Conservation (phyloP, 73 alveolate genomes). For the Paraurostyla sp. region DNA sequence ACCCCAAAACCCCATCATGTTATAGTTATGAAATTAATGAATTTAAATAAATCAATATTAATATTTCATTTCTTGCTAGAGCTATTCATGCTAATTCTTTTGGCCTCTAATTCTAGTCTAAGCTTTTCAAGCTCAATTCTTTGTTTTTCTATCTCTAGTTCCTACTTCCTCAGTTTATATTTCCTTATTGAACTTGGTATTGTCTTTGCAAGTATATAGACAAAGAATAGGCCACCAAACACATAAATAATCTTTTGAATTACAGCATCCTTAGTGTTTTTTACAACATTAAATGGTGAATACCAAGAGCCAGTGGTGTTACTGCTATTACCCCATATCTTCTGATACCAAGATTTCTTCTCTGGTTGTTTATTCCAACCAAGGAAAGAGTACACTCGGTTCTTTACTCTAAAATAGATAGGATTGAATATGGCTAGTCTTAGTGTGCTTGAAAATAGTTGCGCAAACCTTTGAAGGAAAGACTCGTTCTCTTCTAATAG, state of each 20-base stretch:
- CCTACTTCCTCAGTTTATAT: conserved; percentile 44
- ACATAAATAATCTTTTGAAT: background rate
- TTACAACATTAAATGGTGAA: background rate
- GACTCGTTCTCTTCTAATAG: conserved; percentile 6
- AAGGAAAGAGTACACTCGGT: background rate
- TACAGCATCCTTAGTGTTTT: conserved; percentile 37
- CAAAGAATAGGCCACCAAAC: conserved; percentile 43
- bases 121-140: conserved; percentile 47
- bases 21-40: no score
- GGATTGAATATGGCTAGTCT: conserved; percentile 13
- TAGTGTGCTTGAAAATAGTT: background rate
- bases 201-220: conserved; percentile 42
- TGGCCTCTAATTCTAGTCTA: conserved; percentile 36
- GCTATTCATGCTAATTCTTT: conserved; percentile 6
- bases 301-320: background rate
- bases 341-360: background rate
- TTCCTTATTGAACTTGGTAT: conserved; percentile 37
- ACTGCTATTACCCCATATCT: background rate
- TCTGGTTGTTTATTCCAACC: background rate
- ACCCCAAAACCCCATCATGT: no score
- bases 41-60: no score
- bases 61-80: no score
- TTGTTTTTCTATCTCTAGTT: conserved; percentile 21
- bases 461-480: background rate
- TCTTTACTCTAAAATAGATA: background rate